Percentiles rank a stretch among this genome's conserved stretches.
Evolutionary conservation across 768 basidiomycete species (phyloP).

Genomic region (Tricholoma terreum): DNA sequence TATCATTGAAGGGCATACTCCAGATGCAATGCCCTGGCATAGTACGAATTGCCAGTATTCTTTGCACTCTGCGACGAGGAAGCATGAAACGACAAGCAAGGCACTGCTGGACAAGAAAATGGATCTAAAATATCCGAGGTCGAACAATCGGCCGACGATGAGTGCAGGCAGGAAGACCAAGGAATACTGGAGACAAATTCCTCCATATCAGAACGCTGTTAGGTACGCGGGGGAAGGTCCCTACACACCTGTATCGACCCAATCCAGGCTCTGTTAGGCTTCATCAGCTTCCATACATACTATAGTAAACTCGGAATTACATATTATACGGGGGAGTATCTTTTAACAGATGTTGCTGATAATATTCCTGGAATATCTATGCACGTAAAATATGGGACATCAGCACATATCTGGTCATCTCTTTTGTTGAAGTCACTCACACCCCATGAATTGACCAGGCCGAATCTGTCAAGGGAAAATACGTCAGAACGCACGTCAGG

Average conservation of each 20-base stretch:
- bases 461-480: constrained; percentile 41
- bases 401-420: neutral
- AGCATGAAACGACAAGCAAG: neutral
- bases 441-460: constrained; percentile 74
- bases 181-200: constrained; percentile 48
- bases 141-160: constrained; percentile 45
- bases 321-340: constrained; percentile 59
- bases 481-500: neutral
- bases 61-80: constrained; percentile 1
- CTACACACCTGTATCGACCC: constrained; percentile 65
- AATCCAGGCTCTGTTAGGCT: constrained; percentile 63
- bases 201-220: neutral
- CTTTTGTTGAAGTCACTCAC: constrained; percentile 38
- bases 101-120: neutral
- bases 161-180: constrained; percentile 62
- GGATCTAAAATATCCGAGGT: neutral
- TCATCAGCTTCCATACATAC: neutral
- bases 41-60: constrained; percentile 3
- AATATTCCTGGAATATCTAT: constrained; percentile 74
- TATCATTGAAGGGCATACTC: neutral
- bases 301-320: constrained; percentile 32
- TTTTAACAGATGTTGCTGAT: constrained; percentile 50
- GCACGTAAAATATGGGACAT: neutral
- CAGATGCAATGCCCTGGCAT: constrained; percentile 2
- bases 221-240: neutral